Conservation (phyloP, 2,329 filamentous ascomycete species). For the Scolecobasidium constrictum region DNA sequence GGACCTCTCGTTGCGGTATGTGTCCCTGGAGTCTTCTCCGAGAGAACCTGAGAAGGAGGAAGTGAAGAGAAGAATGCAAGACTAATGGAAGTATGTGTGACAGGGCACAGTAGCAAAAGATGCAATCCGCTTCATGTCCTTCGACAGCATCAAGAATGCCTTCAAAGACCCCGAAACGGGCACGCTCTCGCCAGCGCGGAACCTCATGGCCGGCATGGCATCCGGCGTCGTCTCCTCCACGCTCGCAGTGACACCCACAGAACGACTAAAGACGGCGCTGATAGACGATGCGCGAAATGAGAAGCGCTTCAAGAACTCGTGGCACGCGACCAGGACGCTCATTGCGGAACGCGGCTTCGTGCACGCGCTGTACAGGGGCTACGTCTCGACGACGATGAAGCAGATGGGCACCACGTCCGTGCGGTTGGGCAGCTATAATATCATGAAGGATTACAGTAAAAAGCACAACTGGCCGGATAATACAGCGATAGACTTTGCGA, state of each 20-base stretch:
- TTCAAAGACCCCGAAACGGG: slow-evolving; percentile 46
- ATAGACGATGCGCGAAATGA: slow-evolving; percentile 49
- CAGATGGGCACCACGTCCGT: slow-evolving; percentile 52
- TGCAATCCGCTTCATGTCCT: slow-evolving; percentile 54
- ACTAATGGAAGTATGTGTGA: no score
- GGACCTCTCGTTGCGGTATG: slow-evolving; percentile 43
- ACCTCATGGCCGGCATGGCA: slow-evolving; percentile 53
- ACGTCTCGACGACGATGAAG: slow-evolving; percentile 50
- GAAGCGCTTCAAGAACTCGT: slow-evolving; percentile 37
- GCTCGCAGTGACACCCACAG: slow-evolving; percentile 56
- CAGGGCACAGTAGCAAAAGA: slow-evolving; percentile 52
- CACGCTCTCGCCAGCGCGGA: slow-evolving; percentile 42
- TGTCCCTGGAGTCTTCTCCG: no score
- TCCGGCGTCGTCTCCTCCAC: slow-evolving; percentile 51
- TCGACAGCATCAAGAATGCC: slow-evolving; percentile 51
- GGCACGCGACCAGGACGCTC: slow-evolving; percentile 41
- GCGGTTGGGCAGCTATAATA: slow-evolving; percentile 52
- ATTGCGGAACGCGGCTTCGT: slow-evolving; percentile 42
- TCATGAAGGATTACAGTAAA: slow-evolving; percentile 48
- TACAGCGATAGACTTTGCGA: slow-evolving; percentile 47
- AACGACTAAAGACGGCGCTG: slow-evolving; percentile 57
- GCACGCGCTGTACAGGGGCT: slow-evolving; percentile 45
- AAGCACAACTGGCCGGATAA: slow-evolving; percentile 36
- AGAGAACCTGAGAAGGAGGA: no score
- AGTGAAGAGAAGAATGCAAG: no score